phyloP scores from a whole-genome alignment of 2,329 filamentous ascomycete species.

The Atkinsonella texensis region DNA sequence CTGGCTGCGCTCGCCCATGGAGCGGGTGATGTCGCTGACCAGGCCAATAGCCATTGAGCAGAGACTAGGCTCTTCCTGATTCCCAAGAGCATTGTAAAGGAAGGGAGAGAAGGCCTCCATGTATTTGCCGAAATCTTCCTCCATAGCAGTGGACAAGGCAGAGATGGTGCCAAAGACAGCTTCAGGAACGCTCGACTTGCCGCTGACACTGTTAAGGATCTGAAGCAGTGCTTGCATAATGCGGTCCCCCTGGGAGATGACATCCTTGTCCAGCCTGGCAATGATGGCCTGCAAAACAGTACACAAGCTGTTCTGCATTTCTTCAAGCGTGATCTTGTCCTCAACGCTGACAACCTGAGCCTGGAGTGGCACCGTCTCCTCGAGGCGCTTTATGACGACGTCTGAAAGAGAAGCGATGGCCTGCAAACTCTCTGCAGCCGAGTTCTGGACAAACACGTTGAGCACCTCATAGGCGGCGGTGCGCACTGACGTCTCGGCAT shows the following conservation, averaged over 20 bases:
- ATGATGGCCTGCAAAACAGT: conserved; percentile 89
- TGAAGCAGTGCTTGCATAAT: conserved; percentile 87
- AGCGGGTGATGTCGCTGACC: conserved; percentile 90
- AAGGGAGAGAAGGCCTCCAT: conserved; percentile 93
- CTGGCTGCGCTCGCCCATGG: conserved; percentile 78
- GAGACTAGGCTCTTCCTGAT: conserved; percentile 87
- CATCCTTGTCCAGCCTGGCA: conserved; percentile 80
- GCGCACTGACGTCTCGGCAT: conserved; percentile 77
- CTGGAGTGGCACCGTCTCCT: conserved; percentile 82
- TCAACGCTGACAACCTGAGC: conserved; percentile 92
- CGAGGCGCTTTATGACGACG: conserved; percentile 80
- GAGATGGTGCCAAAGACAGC: conserved; percentile 87
- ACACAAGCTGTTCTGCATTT: conserved; percentile 93
- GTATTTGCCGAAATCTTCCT: conserved; percentile 90
- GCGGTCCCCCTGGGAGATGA: conserved; percentile 77
- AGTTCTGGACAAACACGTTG: conserved; percentile 84
- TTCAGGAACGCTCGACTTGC: conserved; percentile 90
- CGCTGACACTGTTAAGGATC: conserved; percentile 62
- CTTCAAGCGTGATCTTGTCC: conserved; percentile 88
- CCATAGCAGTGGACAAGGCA: conserved; percentile 79
- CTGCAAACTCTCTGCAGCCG: conserved; percentile 72
- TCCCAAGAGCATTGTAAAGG: conserved; percentile 85
- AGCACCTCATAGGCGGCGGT: conserved; percentile 96
- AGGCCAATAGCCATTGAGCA: conserved; percentile 97
- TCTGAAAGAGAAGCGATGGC: conserved; percentile 74